Evolutionary conservation across 768 basidiomycete genomes (phyloP).

Genomic region (Chalciporus pseudorubinellus): DNA sequence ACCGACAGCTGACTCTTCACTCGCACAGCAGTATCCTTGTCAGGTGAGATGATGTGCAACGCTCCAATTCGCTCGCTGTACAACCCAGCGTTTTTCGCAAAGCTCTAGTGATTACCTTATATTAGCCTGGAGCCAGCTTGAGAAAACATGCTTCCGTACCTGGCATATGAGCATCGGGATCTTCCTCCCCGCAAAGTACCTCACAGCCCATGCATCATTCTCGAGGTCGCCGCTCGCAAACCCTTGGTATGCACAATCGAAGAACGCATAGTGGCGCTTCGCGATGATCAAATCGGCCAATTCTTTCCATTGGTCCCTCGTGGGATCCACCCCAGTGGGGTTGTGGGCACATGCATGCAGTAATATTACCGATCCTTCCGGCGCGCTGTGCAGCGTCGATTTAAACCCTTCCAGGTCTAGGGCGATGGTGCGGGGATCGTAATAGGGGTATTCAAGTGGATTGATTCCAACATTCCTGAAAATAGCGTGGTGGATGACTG

Average conservation of each 20-base stretch:
- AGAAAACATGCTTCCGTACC: constrained; percentile 38
- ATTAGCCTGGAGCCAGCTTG: constrained; percentile 8
- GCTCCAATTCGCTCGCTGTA: constrained; percentile 95
- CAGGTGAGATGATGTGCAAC: constrained; percentile 74
- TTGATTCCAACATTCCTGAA: constrained; percentile 88
- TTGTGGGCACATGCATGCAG: constrained; percentile 96
- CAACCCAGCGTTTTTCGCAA: constrained; percentile 95
- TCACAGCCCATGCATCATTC: constrained; percentile 88
- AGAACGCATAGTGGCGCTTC: constrained; percentile 84
- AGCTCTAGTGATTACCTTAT: constrained; percentile 56
- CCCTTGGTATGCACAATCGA: constrained; percentile 96
- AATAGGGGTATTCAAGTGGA: constrained; percentile 90
- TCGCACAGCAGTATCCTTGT: constrained; percentile 62
- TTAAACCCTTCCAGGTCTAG: constrained; percentile 77
- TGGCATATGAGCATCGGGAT: constrained; percentile 86
- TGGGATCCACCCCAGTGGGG: constrained; percentile 95
- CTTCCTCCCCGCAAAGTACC: constrained; percentile 74
- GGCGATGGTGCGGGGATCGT: constrained; percentile 85
- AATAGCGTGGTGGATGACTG: constrained; percentile 88
- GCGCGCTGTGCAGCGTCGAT: constrained; percentile 56
- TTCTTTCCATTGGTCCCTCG: constrained; percentile 77
- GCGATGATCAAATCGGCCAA: constrained; percentile 70
- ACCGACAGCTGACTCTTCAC: constrained; percentile 90
- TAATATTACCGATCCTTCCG: constrained; percentile 79
- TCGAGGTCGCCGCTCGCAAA: constrained; percentile 93